These are phyloP conservation scores for Ceratocystis harringtonii DNA, from an alignment of 2,329 filamentous ascomycete genomes.

Conservation along the genomic window DNA sequence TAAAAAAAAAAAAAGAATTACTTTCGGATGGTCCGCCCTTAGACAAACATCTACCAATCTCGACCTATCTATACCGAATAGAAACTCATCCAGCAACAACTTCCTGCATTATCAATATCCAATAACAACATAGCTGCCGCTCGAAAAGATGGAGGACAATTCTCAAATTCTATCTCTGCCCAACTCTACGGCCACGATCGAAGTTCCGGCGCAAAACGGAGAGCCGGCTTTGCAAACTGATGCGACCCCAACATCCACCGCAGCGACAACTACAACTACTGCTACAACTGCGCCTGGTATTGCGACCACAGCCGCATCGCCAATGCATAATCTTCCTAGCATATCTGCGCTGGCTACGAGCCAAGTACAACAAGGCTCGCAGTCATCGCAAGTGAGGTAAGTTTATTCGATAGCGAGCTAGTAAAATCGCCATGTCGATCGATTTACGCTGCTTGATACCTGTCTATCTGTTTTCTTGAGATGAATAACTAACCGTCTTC, in stretches of 20 bases:
- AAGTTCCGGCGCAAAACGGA: conserved; percentile 18
- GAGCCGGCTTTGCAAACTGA: conserved; percentile 37
- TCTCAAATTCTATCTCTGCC: conserved; percentile 27
- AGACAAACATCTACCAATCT: neutral
- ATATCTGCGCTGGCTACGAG: conserved; percentile 32
- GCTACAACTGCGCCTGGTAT: conserved; percentile 20
- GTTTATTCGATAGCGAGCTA: conserved; percentile 20
- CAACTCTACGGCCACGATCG: conserved; percentile 22
- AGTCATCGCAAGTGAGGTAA: conserved; percentile 33
- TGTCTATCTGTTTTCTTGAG: neutral
- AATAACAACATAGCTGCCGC: neutral
- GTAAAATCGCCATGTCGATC: neutral
- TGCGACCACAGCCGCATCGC: neutral
- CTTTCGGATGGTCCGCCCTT: neutral
- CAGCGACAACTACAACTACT: conserved; percentile 23
- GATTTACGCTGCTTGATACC: neutral
- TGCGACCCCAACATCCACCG: conserved; percentile 31
- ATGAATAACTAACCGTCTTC: neutral
- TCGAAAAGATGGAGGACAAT: conserved; percentile 34
- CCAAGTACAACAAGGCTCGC: conserved; percentile 24
- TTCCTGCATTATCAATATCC: neutral
- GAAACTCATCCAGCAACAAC: neutral
- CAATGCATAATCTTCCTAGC: conserved; percentile 31
- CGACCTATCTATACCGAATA: neutral
- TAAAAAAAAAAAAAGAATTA: neutral